These are phyloP conservation scores for Eimeria maxima DNA, from an alignment of 169 alveolate species.

Conservation along the genomic window DNA sequence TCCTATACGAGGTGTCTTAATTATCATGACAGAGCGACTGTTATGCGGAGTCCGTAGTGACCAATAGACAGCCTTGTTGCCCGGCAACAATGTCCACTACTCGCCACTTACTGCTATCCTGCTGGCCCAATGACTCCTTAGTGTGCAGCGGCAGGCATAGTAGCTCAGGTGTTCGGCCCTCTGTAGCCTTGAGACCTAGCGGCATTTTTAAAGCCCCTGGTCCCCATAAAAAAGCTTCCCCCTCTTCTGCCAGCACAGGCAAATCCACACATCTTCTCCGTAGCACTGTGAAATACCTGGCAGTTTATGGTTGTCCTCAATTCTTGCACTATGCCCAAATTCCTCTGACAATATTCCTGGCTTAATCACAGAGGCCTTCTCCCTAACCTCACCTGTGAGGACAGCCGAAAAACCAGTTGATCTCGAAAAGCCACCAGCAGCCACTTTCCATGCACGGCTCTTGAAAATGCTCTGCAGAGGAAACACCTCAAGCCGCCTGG, in stretches of 20 bases:
- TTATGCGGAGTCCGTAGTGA: slow-evolving; percentile 7
- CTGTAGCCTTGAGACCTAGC: slow-evolving; percentile 13
- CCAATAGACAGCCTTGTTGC: slow-evolving; percentile 57
- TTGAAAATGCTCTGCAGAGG: slow-evolving; percentile 41
- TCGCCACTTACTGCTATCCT: not conserved
- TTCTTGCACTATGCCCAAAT: not conserved
- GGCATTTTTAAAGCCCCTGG: slow-evolving; percentile 55
- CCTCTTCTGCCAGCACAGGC: slow-evolving; percentile 41
- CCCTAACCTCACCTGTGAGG: slow-evolving; percentile 52
- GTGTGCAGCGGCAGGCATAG: not conserved
- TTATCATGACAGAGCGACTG: not conserved
- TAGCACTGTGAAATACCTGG: not conserved
- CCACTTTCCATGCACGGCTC: slow-evolving; percentile 27
- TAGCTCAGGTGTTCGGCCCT: not conserved
- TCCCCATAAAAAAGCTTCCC: slow-evolving; percentile 54
- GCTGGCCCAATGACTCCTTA: not conserved
- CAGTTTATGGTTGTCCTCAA: not conserved
- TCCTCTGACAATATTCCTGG: not conserved
- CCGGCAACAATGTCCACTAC: slow-evolving; percentile 55
- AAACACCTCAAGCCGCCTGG: not conserved
- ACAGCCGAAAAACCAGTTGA: slow-evolving; percentile 51
- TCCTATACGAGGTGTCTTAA: not conserved
- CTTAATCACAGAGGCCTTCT: not conserved
- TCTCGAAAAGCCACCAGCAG: slow-evolving; percentile 61
- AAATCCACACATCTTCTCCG: not conserved